Evolutionary conservation across 2,329 filamentous ascomycete species (phyloP), one percentile per base, ranked within the genome.

Genomic region (Passalora sequoiae): DNA sequence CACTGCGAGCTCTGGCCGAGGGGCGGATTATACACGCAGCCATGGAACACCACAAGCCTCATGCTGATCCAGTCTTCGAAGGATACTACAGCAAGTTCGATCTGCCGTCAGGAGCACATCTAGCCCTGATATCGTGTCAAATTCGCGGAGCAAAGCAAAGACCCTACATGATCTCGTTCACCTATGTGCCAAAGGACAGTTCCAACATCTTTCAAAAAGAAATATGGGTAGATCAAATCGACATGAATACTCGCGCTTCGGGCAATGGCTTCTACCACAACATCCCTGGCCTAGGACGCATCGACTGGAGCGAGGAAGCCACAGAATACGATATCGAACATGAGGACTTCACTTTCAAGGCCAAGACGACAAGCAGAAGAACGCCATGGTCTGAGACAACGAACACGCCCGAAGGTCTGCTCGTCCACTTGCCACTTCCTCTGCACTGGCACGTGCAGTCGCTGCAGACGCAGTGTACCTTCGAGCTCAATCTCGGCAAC

Each of bases 371-470:
- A 1, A 56, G 56, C 1, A 62, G 63, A 16, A 62, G 63, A 16
- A 68, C 60, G 1, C 60, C 66, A 2, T 74, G 71, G 71, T 60
- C 54, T 10, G 38, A 48, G 9, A 28, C 52, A 12, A 60, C 53
- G 7, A 57, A 59, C 15, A 73, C 70, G 1, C 72, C 72, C 0
- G 72, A 74, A 50, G 66, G 67, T 28, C 61, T 60, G 47, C 61
- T 75, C n/a, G 65, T 69, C 4, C 46, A 67, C 15, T 59, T 75
- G 0, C 71, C 71, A 1, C 56, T 75, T 0, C 72, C 72, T 1
- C 55, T 75, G 2, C 72, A 75, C 47, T 75, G 72, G 72, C 70
- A 74, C 48, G 72, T 75, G 4, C 69, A 73, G 22, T 70, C 68
- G 1, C 61, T 72, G 6, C 62, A 56, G 28, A 73, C 71, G 1